Percentiles rank a stretch among this genome's conserved stretches.
Conservation (phyloP, 352 stramenopile species). For the Globisporangium camurandrum region DNA sequence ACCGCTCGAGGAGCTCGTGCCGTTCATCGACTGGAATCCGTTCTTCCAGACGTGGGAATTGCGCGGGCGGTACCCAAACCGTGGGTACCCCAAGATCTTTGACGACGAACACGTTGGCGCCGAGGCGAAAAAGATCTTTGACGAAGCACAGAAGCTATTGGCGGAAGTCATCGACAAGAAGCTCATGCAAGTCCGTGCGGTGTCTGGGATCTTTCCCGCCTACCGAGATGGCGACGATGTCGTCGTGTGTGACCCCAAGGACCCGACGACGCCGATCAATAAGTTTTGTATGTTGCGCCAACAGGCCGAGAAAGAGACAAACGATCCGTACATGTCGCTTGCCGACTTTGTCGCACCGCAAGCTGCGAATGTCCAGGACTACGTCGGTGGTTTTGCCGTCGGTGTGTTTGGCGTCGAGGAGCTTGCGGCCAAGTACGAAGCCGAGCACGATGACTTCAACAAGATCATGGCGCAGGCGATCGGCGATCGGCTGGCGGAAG, state of each 20-base stretch:
- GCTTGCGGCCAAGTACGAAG: conserved; percentile 89
- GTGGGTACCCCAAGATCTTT: conserved; percentile 98
- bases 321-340: conserved; percentile 75
- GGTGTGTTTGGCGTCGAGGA: conserved; percentile 94
- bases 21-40: conserved; percentile 98
- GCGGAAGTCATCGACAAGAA: conserved; percentile 93
- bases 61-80: conserved; percentile 95
- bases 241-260: conserved; percentile 88
- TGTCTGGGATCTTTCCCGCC: conserved; percentile 94
- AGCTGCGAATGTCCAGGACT: conserved; percentile 6
- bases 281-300: conserved; percentile 97
- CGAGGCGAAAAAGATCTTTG: conserved; percentile 96
- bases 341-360: conserved; percentile 87
- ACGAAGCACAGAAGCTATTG: conserved; percentile 93
- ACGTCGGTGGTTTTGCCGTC: conserved; percentile 93
- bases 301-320: conserved; percentile 95
- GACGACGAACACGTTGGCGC: conserved; percentile 92
- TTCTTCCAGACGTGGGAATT: conserved; percentile 99
- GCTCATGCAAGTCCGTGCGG: conserved; percentile 85
- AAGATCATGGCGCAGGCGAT: conserved; percentile 96
- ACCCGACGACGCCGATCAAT: conserved; percentile 50
- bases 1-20: conserved; percentile 83
- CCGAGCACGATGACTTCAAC: conserved; percentile 95
- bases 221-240: conserved; percentile 93
- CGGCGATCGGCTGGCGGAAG: conserved; percentile 64